phyloP scores from a whole-genome alignment of 2,329 filamentous ascomycete species.

The Aspergillus arachidicola region DNA sequence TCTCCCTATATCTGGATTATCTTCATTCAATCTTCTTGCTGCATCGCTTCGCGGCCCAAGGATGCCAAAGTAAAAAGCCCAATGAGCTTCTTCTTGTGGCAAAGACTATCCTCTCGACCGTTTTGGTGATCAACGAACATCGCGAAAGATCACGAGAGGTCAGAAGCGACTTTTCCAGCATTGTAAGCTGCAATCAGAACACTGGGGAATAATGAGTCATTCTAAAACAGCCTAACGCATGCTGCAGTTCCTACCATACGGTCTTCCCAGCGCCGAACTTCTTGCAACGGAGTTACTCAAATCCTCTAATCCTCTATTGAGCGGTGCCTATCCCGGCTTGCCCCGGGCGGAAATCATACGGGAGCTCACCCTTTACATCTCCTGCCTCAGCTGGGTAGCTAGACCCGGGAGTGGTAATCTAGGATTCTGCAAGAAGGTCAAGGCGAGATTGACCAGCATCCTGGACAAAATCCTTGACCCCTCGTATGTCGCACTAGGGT shows the following conservation, averaged over 20 bases:
- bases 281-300: neutral
- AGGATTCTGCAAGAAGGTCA: constrained; percentile 5
- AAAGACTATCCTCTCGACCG: neutral
- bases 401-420: neutral
- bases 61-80: neutral
- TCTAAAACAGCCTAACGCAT: neutral
- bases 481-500: neutral
- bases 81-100: neutral
- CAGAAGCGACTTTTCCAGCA: neutral
- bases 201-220: neutral
- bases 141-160: neutral
- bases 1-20: neutral
- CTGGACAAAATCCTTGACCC: constrained; percentile 6
- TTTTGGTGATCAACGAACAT: neutral
- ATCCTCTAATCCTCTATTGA: neutral
- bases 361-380: neutral
- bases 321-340: neutral
- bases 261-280: neutral
- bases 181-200: neutral
- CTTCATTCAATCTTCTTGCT: neutral
- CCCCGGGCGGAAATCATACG: neutral
- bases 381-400: neutral
- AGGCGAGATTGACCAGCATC: constrained; percentile 4
- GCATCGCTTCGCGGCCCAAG: neutral
- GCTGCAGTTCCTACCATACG: neutral